Evolutionary conservation across 805 yeast genomes (phyloP), one percentile per base, ranked within the genome.

Genomic region (Candida rishiriensis): DNA sequence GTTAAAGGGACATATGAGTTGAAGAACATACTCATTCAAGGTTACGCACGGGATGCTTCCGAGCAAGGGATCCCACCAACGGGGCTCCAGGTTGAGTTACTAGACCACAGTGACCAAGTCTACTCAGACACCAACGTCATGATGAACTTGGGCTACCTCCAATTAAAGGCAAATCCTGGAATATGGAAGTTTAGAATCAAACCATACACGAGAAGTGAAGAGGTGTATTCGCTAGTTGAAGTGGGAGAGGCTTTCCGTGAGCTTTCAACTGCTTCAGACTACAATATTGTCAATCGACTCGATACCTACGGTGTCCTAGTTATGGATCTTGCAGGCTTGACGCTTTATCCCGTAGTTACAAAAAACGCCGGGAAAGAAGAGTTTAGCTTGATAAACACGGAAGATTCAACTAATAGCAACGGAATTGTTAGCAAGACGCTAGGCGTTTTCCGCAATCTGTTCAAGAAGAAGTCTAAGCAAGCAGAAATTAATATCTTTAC

Each of bases 141-240:
- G 93, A 75, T 82, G 1, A 83, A 85, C 34, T 69, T 83, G 49
- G 97, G 97, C 0, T 91, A 91, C 61, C 77, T 85, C 42, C 97
- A 90, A 63, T 68, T 93, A 38, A 78, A 77, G 49, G 80, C 85
- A 0, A 71, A 70, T 40, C 93, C 95, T 1, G 96, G 96, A 0
- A 38, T 71, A 3, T 86, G 87, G 83, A 60, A 65, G 2, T 59
- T 87, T n/a, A 52, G 55, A 1, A 55, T 82, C 11, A 74, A 75
- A 48, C 54, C 58, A 10, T 58, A 58, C 3, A 70, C 78, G 2
- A 52, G 63, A 38, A 61, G 83, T 1, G 55, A 66, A 4, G 67
- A 68, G 1, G 65, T 78, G 17, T 79, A 66, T 48, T 47, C 59
- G 0, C 46, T 77, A 18, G 64, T 65, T 13, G 60, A 69, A 14